A percentile compares a stretch with the other conserved stretches of the same genome.
Conservation (phyloP, 768 basidiomycete genomes). For the Boletus coccyginus region DNA sequence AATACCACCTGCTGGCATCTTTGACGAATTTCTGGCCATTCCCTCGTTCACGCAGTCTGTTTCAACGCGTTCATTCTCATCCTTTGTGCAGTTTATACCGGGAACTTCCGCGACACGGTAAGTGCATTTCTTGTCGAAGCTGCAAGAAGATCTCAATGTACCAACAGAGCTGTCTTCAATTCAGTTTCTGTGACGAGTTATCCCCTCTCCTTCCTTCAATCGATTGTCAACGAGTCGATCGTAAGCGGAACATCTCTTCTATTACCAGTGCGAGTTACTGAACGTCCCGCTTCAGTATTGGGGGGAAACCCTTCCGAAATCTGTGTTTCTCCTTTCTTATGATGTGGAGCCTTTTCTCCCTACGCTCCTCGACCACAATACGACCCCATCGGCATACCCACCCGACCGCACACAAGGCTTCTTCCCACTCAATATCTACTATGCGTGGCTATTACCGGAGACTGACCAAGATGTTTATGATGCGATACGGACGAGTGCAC, state of each 20-base stretch:
- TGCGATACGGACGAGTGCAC: slow-evolving; percentile 37
- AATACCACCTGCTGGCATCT: slow-evolving; percentile 13
- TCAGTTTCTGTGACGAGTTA: slow-evolving; percentile 6
- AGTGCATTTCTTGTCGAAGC: not conserved
- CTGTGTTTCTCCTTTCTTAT: slow-evolving; percentile 9
- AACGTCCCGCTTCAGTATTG: slow-evolving; percentile 15
- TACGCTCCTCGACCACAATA: slow-evolving; percentile 36
- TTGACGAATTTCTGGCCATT: slow-evolving; percentile 27
- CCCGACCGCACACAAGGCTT: slow-evolving; percentile 35
- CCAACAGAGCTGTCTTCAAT: slow-evolving; percentile 5
- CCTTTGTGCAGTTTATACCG: slow-evolving; percentile 7
- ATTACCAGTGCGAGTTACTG: not conserved
- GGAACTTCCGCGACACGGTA: slow-evolving; percentile 1
- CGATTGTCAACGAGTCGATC: slow-evolving; percentile 13
- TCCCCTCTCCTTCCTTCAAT: slow-evolving; percentile 13
- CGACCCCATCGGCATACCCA: slow-evolving; percentile 44
- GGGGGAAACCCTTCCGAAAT: not conserved
- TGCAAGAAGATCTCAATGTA: not conserved
- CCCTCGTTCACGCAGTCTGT: slow-evolving; percentile 2
- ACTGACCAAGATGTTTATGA: slow-evolving; percentile 25
- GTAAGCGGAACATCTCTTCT: slow-evolving; percentile 4
- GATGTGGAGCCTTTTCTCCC: slow-evolving; percentile 52
- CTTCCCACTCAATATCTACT: slow-evolving; percentile 48
- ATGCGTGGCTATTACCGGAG: not conserved
- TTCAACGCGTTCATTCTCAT: slow-evolving; percentile 13